A percentile compares a stretch with the other conserved stretches of the same genome.
Evolutionary conservation across 2,329 filamentous ascomycete genomes (phyloP).

Genomic region (Alternaria brassicicola): DNA sequence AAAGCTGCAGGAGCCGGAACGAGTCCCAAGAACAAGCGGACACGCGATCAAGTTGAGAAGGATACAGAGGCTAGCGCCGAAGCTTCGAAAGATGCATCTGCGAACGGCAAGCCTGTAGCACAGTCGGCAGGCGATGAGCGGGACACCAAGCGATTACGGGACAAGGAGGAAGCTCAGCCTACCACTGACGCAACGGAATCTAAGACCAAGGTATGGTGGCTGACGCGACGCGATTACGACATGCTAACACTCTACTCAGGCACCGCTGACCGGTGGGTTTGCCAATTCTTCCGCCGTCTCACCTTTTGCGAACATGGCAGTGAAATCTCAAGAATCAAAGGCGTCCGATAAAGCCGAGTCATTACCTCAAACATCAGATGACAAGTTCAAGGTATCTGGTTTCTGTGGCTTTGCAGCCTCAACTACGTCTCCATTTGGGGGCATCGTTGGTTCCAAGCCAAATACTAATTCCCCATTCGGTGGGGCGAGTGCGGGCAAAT

Average conservation of each 20-base stretch:
- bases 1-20: conserved; percentile 22
- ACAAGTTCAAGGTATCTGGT: conserved; percentile 59
- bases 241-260: conserved; percentile 28
- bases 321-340: conserved; percentile 42
- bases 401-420: conserved; percentile 53
- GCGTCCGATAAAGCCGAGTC: conserved; percentile 22
- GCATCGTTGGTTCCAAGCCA: conserved; percentile 21
- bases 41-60: conserved; percentile 43
- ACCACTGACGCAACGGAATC: conserved; percentile 23
- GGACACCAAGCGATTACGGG: conserved; percentile 45
- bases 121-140: conserved; percentile 37
- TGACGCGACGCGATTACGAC: not conserved
- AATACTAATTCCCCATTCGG: conserved; percentile 48
- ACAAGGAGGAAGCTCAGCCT: conserved; percentile 37
- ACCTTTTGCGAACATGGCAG: conserved; percentile 55
- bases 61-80: conserved; percentile 16
- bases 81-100: conserved; percentile 16
- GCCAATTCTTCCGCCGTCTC: conserved; percentile 54
- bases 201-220: conserved; percentile 32
- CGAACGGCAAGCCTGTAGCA: conserved; percentile 22
- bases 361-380: conserved; percentile 49
- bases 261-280: conserved; percentile 51
- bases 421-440: conserved; percentile 45
- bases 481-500: conserved; percentile 29
- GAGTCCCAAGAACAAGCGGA: conserved; percentile 59